These are phyloP conservation scores for Hanseniaspora thailandica DNA, from an alignment of 805 yeast species.

Conservation along the genomic window DNA sequence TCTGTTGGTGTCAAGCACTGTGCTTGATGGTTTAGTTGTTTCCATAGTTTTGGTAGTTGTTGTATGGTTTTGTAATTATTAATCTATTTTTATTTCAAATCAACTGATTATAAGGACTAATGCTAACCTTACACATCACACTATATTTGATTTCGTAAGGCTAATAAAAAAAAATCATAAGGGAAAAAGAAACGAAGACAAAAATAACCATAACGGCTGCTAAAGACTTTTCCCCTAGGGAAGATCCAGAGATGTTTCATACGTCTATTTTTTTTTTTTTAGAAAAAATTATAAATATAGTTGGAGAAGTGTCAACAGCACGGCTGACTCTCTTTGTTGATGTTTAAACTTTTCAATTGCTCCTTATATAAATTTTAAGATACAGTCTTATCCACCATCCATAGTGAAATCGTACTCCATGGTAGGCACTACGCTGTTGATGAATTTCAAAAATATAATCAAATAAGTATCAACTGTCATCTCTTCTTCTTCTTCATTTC, in stretches of 20 bases:
- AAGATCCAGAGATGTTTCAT: background rate
- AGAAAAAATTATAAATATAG: no score
- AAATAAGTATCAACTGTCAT: slow-evolving; percentile 85
- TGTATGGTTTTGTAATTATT: background rate
- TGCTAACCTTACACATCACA: no score
- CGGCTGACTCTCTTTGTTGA: no score
- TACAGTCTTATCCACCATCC: slow-evolving; percentile 57
- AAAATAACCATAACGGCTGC: no score
- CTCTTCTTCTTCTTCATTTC: slow-evolving; percentile 44
- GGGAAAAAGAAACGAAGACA: background rate
- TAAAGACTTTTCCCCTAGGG: no score
- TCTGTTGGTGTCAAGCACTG: slow-evolving; percentile 39
- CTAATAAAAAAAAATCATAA: background rate
- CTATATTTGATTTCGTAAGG: no score
- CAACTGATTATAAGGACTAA: no score
- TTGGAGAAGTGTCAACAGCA: no score
- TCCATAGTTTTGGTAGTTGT: background rate
- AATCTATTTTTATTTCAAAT: no score
- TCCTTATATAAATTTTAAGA: background rate
- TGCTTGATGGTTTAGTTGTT: background rate
- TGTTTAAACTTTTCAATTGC: no score
- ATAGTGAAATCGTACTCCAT: slow-evolving; percentile 97
- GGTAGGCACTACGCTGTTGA: slow-evolving; percentile 94
- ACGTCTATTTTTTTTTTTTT: no score
- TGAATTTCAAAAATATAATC: slow-evolving; percentile 80